Conservation (phyloP, 2,329 filamentous ascomycete species). For the Clonostachys rosea region DNA sequence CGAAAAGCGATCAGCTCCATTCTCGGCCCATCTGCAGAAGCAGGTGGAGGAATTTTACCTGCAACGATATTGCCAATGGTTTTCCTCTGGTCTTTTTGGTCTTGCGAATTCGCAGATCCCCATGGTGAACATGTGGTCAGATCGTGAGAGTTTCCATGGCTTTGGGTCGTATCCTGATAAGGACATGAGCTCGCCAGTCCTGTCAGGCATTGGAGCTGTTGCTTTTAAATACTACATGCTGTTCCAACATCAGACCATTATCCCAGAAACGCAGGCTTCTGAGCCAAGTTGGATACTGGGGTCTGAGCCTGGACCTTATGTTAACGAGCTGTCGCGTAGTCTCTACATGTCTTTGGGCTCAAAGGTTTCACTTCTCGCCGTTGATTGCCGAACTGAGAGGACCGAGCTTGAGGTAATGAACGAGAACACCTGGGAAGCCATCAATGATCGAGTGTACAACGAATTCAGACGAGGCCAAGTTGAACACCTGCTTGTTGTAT, state of each 20-base stretch:
- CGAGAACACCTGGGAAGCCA: slow-evolving; percentile 76
- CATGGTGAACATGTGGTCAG: slow-evolving; percentile 98
- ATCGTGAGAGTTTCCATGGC: slow-evolving; percentile 88
- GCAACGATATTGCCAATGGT: slow-evolving; percentile 88
- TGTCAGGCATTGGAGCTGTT: slow-evolving; percentile 82
- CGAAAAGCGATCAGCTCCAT: slow-evolving; percentile 74
- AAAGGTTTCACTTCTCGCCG: slow-evolving; percentile 74
- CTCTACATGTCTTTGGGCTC: slow-evolving; percentile 80
- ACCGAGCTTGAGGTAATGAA: slow-evolving; percentile 77
- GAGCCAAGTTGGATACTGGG: slow-evolving; percentile 94
- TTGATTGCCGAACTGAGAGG: slow-evolving; percentile 89
- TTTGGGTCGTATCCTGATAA: slow-evolving; percentile 90
- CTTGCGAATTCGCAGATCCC: slow-evolving; percentile 92
- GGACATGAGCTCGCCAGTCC: slow-evolving; percentile 87
- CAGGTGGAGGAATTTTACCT: slow-evolving; percentile 89
- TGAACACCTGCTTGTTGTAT: slow-evolving; percentile 82
- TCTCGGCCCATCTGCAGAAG: slow-evolving; percentile 77
- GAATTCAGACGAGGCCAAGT: slow-evolving; percentile 82
- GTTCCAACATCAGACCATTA: slow-evolving; percentile 91
- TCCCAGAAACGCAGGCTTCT: slow-evolving; percentile 71
- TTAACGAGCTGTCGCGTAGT: slow-evolving; percentile 79
- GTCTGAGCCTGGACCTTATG: slow-evolving; percentile 77
- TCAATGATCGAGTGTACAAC: slow-evolving; percentile 79
- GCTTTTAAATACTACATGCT: slow-evolving; percentile 99
- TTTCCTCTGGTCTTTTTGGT: slow-evolving; percentile 91